Evolutionary conservation across 2,329 filamentous ascomycete species (phyloP), one percentile per base, ranked within the genome.

Genomic region (Geosmithia flava): DNA sequence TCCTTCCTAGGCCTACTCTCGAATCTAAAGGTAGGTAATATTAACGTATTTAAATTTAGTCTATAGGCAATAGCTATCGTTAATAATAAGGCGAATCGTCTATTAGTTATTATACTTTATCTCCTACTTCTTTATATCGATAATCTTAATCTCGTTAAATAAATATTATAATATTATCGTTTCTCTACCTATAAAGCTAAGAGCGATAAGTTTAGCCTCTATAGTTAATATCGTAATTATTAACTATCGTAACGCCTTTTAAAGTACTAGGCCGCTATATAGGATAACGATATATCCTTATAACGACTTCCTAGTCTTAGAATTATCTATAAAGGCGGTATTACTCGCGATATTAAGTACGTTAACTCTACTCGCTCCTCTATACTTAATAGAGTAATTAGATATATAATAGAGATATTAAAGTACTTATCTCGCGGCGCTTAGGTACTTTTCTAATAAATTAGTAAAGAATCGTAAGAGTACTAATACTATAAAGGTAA

Each of bases 21-120:
- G 42, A 7, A 50, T 27, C 48, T 39, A 50, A 30, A 50, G 46
- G 33, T 47, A 45, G 19, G 47, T 41, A 13, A 50, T 47, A 30
- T 50, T 42, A 11, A 50, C 48, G 37, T 50, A 45, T 16, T 45
- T 16, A 13, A 50, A 40, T 20, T 45, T 20, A 16, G 48, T 47
- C 11, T 16, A 20, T n/a, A 50, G 7, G 8, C 41, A 17, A 8
- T 10, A 16, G 41, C 17, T 42, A 10, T 42, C n/a, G 7, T 7
- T 17, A 8, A 42, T 50, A 7, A 48, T 40, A 4, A 48, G 47
- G 5, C 33, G 42, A 29, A 48, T 48, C 5, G 42, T 45, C 33
- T 48, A 23, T 6, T 39, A 33, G 20, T 48, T 48, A 41, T 48
- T 40, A 19, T 42, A 48, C n/a, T 13, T 23, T 44, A 48, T 3